A percentile compares a stretch with the other conserved stretches of the same genome.
Evolutionary conservation across 129 eudicot species (phyloP).

Genomic region (Gnaphalium uliginosum): DNA sequence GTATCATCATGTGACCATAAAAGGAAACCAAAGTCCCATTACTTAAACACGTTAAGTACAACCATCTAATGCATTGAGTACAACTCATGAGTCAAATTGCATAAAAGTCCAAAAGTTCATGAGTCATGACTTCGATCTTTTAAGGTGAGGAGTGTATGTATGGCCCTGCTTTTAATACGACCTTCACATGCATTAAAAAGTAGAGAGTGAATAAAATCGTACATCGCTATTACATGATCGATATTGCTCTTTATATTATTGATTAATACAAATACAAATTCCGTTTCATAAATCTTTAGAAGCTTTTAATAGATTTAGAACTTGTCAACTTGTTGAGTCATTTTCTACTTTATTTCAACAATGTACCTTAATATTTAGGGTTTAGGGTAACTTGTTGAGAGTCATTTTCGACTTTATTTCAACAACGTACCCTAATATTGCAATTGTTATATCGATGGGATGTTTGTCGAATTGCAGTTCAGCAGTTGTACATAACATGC

Average conservation of each 20-base stretch:
- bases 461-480: too few relatives aligned
- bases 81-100: constrained; percentile 1
- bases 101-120: constrained; percentile 22
- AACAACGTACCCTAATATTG: too few relatives aligned
- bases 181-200: constrained; percentile 20
- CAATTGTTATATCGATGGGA: too few relatives aligned
- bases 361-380: too few relatives aligned
- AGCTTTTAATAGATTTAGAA: not conserved
- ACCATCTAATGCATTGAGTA: constrained; percentile 24
- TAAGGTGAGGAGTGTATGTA: constrained; percentile 24
- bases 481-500: too few relatives aligned
- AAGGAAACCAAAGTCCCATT: not conserved
- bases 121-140: constrained; percentile 28
- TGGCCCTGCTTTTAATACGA: constrained; percentile 29
- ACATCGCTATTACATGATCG: not conserved
- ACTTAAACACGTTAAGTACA: constrained; percentile 15
- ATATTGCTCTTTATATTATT: not conserved
- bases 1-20: constrained; percentile 16
- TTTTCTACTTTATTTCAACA: too few relatives aligned
- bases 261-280: not conserved
- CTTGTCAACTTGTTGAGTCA: not conserved
- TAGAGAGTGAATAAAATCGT: not conserved
- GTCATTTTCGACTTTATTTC: not conserved
- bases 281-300: not conserved
- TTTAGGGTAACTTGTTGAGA: too few relatives aligned